Percentiles rank a stretch among this genome's conserved stretches.
Evolutionary conservation across 768 basidiomycete species (phyloP).

Genomic region (Agrocybe chaxingu): DNA sequence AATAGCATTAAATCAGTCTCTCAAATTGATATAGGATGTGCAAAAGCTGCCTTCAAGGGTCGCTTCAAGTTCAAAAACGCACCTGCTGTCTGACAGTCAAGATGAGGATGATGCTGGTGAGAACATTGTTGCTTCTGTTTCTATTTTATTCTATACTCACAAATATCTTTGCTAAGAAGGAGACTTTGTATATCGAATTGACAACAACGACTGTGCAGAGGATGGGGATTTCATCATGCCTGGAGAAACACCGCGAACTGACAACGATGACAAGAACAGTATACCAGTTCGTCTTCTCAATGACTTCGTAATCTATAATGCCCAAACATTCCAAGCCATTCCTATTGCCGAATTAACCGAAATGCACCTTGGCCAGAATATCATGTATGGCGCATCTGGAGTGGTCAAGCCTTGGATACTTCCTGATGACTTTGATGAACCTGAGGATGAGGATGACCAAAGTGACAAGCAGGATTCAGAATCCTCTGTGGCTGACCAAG

Average conservation of each 20-base stretch:
- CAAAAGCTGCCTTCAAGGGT: neutral
- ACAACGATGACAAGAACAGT: slow-evolving; percentile 28
- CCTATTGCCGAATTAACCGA: slow-evolving; percentile 36
- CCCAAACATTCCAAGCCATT: slow-evolving; percentile 32
- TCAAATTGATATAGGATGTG: no score
- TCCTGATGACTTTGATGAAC: slow-evolving; percentile 17
- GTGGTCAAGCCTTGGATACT: slow-evolving; percentile 36
- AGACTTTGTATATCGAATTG: slow-evolving; percentile 1
- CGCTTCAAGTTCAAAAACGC: no score
- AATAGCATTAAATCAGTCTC: neutral
- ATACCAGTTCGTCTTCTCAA: slow-evolving; percentile 56
- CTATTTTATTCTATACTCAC: no score
- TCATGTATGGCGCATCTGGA: slow-evolving; percentile 35
- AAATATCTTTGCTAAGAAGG: neutral
- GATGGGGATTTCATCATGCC: slow-evolving; percentile 37
- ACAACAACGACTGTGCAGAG: slow-evolving; percentile 34
- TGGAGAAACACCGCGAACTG: slow-evolving; percentile 33
- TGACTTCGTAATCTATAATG: slow-evolving; percentile 52
- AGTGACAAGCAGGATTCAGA: slow-evolving; percentile 15
- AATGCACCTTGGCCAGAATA: slow-evolving; percentile 19
- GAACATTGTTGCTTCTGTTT: no score
- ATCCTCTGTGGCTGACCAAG: slow-evolving; percentile 26
- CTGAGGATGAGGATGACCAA: slow-evolving; percentile 25
- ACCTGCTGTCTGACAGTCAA: no score
- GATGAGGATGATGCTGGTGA: no score